These are phyloP conservation scores for Termitomyces sp. DNA, from an alignment of 768 basidiomycete genomes.

Conservation along the genomic window DNA sequence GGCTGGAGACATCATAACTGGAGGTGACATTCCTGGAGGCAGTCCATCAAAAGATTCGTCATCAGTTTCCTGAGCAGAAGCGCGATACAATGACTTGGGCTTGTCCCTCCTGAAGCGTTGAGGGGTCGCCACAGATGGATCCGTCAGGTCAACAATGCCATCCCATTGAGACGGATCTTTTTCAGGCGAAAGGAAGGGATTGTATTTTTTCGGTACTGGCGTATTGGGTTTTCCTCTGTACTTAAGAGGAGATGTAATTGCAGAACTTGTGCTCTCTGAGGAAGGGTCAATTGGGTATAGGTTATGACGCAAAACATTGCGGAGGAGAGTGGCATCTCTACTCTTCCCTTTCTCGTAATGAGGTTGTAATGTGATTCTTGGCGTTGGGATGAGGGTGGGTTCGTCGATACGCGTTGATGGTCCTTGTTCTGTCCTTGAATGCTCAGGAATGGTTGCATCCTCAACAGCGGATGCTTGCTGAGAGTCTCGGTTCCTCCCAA, in stretches of 20 bases:
- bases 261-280: conserved; percentile 24
- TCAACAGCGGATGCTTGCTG: conserved; percentile 49
- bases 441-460: conserved; percentile 23
- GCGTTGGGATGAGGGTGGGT: conserved; percentile 16
- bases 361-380: conserved; percentile 11
- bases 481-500: conserved; percentile 52
- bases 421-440: conserved; percentile 10
- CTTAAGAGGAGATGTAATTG: conserved; percentile 45
- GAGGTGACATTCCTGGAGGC: conserved; percentile 57
- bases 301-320: conserved; percentile 48
- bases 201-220: conserved; percentile 47
- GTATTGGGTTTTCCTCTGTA: conserved; percentile 50
- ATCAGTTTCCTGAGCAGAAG: conserved; percentile 27
- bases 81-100: conserved; percentile 1
- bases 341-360: conserved; percentile 41
- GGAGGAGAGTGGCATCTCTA: conserved; percentile 38
- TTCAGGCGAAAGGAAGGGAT: conserved; percentile 56
- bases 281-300: conserved; percentile 39
- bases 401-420: conserved; percentile 17
- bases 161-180: conserved; percentile 54
- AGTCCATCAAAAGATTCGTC: conserved; percentile 50
- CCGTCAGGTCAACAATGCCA: conserved; percentile 69
- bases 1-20: conserved; percentile 51
- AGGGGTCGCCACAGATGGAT: conserved; percentile 46
- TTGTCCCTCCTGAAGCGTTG: conserved; percentile 23